phyloP scores from a whole-genome alignment of 306 rosid genomes.

The Castanea mollissima region DNA sequence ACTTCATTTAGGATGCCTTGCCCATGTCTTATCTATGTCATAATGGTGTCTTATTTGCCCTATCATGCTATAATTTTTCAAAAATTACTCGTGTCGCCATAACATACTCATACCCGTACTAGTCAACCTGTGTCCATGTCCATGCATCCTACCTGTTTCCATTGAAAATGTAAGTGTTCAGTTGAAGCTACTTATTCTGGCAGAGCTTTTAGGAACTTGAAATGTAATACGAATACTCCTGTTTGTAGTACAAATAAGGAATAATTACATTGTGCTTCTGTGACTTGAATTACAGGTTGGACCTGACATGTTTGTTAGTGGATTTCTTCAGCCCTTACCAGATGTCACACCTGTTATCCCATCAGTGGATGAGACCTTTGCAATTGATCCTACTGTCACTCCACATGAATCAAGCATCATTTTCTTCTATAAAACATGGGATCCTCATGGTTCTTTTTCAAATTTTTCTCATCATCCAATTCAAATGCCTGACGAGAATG shows the following conservation, averaged over 20 bases:
- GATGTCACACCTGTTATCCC: conserved; percentile 76
- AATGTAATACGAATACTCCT: conserved; percentile 12
- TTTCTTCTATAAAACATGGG: conserved; percentile 91
- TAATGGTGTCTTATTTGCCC: no score
- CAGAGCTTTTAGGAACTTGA: conserved; percentile 9
- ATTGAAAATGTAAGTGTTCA: conserved; percentile 8
- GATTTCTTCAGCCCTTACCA: conserved; percentile 83
- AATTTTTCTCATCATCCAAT: conserved; percentile 92
- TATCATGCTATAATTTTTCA: no score
- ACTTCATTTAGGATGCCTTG: no score
- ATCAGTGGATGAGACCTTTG: conserved; percentile 70
- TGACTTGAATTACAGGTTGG: conserved; percentile 62
- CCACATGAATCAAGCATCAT: conserved; percentile 75
- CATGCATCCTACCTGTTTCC: background rate
- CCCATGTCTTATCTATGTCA: no score
- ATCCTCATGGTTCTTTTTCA: conserved; percentile 81
- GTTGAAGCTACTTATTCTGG: conserved; percentile 7
- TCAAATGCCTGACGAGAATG: conserved; percentile 63
- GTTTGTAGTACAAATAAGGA: background rate
- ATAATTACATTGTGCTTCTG: conserved; percentile 8
- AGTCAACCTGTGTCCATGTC: no score
- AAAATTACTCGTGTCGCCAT: no score
- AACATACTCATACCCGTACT: no score
- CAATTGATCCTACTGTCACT: conserved; percentile 73
- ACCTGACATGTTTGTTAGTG: conserved; percentile 87